phyloP scores from a whole-genome alignment of 768 basidiomycete genomes.

The Hygrophorus pudorinus region DNA sequence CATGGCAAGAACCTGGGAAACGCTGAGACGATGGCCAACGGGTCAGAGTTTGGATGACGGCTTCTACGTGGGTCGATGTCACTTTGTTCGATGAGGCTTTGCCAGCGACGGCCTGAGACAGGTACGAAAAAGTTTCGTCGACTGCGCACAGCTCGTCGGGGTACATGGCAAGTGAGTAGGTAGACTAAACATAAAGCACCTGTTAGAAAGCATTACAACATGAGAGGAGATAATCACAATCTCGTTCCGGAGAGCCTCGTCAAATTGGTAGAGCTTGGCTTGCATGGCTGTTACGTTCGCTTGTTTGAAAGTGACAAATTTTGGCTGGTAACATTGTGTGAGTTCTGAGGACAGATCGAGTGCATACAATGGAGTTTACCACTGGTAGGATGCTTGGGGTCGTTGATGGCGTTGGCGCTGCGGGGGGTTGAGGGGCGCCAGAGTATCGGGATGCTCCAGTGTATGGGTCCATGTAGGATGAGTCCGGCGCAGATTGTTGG shows the following conservation, averaged over 20 bases:
- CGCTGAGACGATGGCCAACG: constrained; percentile 67
- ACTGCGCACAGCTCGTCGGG: constrained; percentile 48
- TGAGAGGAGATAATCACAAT: constrained; percentile 32
- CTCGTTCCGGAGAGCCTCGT: constrained; percentile 55
- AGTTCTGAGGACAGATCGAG: background rate
- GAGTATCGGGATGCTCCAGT: constrained; percentile 61
- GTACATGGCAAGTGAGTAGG: constrained; percentile 59
- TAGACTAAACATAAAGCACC: constrained; percentile 36
- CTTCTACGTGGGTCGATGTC: constrained; percentile 44
- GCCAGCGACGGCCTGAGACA: constrained; percentile 37
- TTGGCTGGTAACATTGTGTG: constrained; percentile 31
- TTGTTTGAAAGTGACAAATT: constrained; percentile 74
- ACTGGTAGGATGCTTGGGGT: constrained; percentile 39
- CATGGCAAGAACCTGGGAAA: constrained; percentile 49
- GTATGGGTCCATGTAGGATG: constrained; percentile 49
- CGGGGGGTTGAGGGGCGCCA: constrained; percentile 27
- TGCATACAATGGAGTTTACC: constrained; percentile 21
- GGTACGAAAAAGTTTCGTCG: constrained; percentile 54
- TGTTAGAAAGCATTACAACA: constrained; percentile 1
- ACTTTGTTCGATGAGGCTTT: constrained; percentile 24
- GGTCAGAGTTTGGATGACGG: constrained; percentile 51
- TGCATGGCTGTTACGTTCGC: constrained; percentile 72
- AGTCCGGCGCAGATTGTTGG: constrained; percentile 23
- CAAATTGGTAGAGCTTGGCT: constrained; percentile 66
- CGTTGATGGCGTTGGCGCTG: constrained; percentile 17